Base-by-base conservation (phyloP, 768 basidiomycete species). In the Mycena chlorophos region DNA sequence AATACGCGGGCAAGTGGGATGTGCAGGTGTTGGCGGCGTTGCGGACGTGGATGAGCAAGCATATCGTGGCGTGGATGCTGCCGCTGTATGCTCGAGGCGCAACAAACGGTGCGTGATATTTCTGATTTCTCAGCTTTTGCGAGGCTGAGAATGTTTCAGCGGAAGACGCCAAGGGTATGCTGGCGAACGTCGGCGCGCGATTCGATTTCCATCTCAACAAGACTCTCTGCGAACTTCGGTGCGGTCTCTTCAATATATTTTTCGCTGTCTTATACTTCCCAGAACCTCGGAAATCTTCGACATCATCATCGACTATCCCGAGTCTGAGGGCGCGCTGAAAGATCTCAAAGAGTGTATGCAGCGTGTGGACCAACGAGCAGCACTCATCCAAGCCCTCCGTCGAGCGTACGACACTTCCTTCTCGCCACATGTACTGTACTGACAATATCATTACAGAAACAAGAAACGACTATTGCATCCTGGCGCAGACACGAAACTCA, bases 131-230 rank as follows among this genome's bases (percentile, higher is more conserved):
- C 34, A 28, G 50, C 20, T 22, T 58, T 25, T 19, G 38, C 56
- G 13, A 5, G 47, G 52, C 27, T 20, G 62, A 52, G 51, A 55
- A 23, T 50, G n/a, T 43, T 45, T 58, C 61, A 91, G 83, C 83
- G 60, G 83, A 89, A 55, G 86, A 94, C 69, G 83, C 88, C 28
- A 76, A 85, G 65, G 68, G 78, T 30, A 79, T 89, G 84, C 72
- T 96, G 49, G 82, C 86, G 64, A 87, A 87, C 2, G 84, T 92
- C 14, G 87, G 89, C 22, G 84, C 88, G 1, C 76, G 91, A 40
- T 90, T 98, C 65, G 95, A 98, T 62, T 95, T 93, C 62, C 91
- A 96, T 61, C 85, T 98, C 64, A 90, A 92, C 70, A 95, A 94
- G 69, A 91, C 88, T 2, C 74, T 98, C 23, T 92, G 89, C 66